phyloP scores from a whole-genome alignment of 2,329 filamentous ascomycete species.

The Ilyonectria sp. region DNA sequence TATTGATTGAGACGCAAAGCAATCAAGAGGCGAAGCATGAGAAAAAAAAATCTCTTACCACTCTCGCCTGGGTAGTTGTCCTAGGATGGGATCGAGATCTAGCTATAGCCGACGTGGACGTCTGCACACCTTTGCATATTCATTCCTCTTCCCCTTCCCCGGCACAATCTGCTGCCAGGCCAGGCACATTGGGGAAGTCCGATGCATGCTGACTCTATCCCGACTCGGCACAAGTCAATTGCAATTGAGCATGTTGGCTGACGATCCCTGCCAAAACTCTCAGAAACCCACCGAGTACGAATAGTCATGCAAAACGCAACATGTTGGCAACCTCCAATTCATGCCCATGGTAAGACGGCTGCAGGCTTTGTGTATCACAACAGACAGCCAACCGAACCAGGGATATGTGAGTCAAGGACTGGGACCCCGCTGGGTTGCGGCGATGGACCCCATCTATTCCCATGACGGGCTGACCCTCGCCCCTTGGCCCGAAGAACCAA shows the following conservation, averaged over 20 bases:
- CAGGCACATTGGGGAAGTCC: conserved; percentile 1
- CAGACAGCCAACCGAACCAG: neutral
- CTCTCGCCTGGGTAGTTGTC: conserved; percentile 28
- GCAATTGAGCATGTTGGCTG: neutral
- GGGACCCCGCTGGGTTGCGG: neutral
- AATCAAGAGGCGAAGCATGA: conserved; percentile 32
- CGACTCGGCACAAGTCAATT: neutral
- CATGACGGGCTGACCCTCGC: neutral
- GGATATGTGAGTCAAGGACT: neutral
- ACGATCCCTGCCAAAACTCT: neutral
- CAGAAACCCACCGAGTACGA: neutral
- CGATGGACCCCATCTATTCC: neutral
- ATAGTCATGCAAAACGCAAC: neutral
- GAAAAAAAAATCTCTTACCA: conserved; percentile 38
- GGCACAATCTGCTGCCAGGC: neutral
- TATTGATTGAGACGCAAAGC: conserved; percentile 33
- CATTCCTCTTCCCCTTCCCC: conserved; percentile 3
- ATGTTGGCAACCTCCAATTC: neutral
- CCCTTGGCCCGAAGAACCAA: neutral
- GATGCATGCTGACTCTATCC: neutral
- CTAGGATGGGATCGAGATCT: conserved; percentile 50
- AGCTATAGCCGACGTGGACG: conserved; percentile 21
- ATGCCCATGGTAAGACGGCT: neutral
- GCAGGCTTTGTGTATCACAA: neutral
- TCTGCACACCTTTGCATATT: conserved; percentile 16